Evolutionary conservation across 2,329 filamentous ascomycete genomes (phyloP).

Genomic region (Neurospora sp.): DNA sequence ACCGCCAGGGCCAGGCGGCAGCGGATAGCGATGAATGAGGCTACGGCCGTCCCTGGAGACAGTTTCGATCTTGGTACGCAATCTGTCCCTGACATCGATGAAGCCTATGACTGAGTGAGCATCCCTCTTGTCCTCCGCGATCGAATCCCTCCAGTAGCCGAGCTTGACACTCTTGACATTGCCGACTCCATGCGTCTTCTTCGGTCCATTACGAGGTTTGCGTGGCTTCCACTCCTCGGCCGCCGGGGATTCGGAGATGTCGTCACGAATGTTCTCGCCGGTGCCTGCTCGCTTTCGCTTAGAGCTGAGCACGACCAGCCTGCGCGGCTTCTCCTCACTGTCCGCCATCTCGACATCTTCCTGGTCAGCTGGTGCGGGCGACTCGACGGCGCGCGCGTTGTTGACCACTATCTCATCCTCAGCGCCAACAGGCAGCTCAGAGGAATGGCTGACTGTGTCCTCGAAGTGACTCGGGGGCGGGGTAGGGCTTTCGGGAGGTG

Average conservation of each 20-base stretch:
- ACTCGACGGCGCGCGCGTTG: constrained; percentile 28
- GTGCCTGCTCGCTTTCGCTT: constrained; percentile 47
- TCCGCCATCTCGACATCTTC: constrained; percentile 37
- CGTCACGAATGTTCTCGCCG: constrained; percentile 39
- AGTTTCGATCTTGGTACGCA: constrained; percentile 48
- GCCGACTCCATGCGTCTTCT: constrained; percentile 20
- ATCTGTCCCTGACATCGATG: constrained; percentile 49
- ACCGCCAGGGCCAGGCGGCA: constrained; percentile 49
- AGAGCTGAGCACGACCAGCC: constrained; percentile 29
- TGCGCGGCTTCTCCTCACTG: constrained; percentile 22
- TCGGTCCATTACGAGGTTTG: constrained; percentile 12
- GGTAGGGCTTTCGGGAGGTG: constrained; percentile 26
- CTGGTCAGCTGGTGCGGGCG: constrained; percentile 27
- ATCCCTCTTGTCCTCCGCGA: constrained; percentile 33
- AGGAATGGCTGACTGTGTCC: constrained; percentile 28
- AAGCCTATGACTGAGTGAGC: constrained; percentile 54
- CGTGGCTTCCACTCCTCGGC: constrained; percentile 23
- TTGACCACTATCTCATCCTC: constrained; percentile 46
- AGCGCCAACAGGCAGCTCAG: constrained; percentile 27
- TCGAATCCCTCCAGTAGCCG: constrained; percentile 52
- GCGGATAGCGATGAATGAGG: constrained; percentile 34
- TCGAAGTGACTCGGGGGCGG: neutral
- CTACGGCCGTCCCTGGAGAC: constrained; percentile 37
- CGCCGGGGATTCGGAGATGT: constrained; percentile 28
- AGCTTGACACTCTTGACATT: constrained; percentile 39